A percentile compares a stretch with the other conserved stretches of the same genome.
These are phyloP conservation scores for Peniophora sp. DNA, from an alignment of 1,284 basidiomycete genomes.

Conservation along the genomic window DNA sequence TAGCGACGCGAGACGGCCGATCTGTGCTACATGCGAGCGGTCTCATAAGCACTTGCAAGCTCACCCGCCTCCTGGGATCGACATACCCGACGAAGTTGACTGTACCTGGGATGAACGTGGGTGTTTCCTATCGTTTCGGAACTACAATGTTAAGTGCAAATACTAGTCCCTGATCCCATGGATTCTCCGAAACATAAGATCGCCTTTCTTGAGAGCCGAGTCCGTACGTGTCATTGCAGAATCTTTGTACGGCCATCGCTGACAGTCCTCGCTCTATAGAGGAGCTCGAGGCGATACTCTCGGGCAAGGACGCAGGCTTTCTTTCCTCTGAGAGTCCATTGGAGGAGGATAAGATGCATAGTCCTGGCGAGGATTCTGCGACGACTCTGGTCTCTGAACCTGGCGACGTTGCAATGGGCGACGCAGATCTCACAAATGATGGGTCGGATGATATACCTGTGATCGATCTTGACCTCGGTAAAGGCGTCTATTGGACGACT, in stretches of 20 bases:
- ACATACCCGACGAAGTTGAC: constrained; percentile 16
- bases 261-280: constrained; percentile 26
- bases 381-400: not conserved
- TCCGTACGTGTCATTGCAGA: constrained; percentile 39
- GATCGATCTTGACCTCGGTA: constrained; percentile 5
- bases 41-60: constrained; percentile 22
- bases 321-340: not conserved
- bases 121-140: not conserved
- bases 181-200: constrained; percentile 48
- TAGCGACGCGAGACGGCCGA: constrained; percentile 43
- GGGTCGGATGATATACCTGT: not conserved
- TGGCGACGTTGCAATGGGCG: not conserved
- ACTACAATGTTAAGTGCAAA: no score
- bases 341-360: not conserved
- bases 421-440: not conserved
- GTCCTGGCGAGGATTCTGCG: not conserved
- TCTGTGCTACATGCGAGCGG: constrained; percentile 23
- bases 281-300: constrained; percentile 53
- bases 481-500: constrained; percentile 35
- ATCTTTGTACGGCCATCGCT: not conserved
- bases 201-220: constrained; percentile 56
- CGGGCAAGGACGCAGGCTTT: constrained; percentile 15
- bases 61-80: constrained; percentile 16
- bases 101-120: constrained; percentile 23
- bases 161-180: constrained; percentile 26